These are phyloP conservation scores for Claviceps digitariae DNA, from an alignment of 2,329 filamentous ascomycete species.

Conservation along the genomic window DNA sequence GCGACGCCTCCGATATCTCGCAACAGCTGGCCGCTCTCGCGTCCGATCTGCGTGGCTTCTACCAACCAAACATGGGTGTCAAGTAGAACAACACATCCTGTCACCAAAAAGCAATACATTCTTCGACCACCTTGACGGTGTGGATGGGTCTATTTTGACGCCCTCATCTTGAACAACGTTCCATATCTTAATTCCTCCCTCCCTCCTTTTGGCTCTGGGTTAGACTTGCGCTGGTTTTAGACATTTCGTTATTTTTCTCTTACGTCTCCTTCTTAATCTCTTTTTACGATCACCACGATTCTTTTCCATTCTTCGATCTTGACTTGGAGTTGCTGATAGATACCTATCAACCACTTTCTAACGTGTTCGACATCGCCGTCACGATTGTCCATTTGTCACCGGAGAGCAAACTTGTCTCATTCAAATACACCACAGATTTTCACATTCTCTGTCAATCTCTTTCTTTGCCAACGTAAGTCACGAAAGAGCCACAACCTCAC, in stretches of 20 bases:
- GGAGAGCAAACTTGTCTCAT: neutral
- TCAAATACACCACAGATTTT: slow-evolving; percentile 12
- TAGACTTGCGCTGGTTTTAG: slow-evolving; percentile 28
- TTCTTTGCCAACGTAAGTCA: neutral
- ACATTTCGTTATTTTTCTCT: slow-evolving; percentile 14
- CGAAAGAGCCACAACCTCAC: neutral
- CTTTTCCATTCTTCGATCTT: slow-evolving; percentile 8
- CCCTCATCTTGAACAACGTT: neutral
- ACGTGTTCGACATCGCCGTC: neutral
- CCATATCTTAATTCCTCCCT: slow-evolving; percentile 10
- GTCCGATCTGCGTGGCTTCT: neutral
- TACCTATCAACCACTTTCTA: neutral
- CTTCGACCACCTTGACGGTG: slow-evolving; percentile 8
- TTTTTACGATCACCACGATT: slow-evolving; percentile 6
- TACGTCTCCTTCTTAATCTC: slow-evolving; percentile 10
- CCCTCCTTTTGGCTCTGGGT: slow-evolving; percentile 18
- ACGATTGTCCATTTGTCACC: slow-evolving; percentile 4
- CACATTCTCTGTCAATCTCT: neutral
- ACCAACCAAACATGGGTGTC: slow-evolving; percentile 9
- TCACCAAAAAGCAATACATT: slow-evolving; percentile 4
- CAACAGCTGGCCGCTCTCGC: slow-evolving; percentile 2
- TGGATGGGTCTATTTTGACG: slow-evolving; percentile 13
- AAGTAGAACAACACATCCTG: slow-evolving; percentile 8
- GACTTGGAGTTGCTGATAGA: slow-evolving; percentile 11
- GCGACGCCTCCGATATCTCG: slow-evolving; percentile 4